These are phyloP conservation scores for Yamadazyma jaroonii DNA, from an alignment of 1,139 yeast genomes.

Conservation along the genomic window DNA sequence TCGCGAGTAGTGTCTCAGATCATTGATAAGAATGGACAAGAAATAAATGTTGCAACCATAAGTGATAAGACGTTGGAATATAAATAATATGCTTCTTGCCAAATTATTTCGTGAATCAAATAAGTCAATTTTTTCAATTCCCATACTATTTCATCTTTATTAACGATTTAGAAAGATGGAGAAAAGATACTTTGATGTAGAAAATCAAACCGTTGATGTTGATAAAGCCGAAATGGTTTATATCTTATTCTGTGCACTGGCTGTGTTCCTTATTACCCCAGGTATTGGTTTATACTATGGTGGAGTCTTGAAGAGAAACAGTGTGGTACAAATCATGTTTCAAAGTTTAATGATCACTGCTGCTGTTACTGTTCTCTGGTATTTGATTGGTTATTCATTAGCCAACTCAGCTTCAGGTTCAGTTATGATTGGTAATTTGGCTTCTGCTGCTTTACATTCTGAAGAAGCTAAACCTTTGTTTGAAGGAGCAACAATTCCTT, in stretches of 20 bases:
- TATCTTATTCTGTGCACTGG: slow-evolving; percentile 71
- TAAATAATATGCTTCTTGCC: too few relatives aligned
- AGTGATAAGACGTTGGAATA: background rate
- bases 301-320: slow-evolving; percentile 87
- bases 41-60: background rate
- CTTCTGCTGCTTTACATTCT: slow-evolving; percentile 72
- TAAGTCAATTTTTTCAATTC: too few relatives aligned
- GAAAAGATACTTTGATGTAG: slow-evolving; percentile 6
- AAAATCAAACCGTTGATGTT: slow-evolving; percentile 26
- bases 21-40: slow-evolving; percentile 1
- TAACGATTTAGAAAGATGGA: background rate
- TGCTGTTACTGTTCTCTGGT: slow-evolving; percentile 85
- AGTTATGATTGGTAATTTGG: slow-evolving; percentile 72
- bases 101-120: too few relatives aligned
- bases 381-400: slow-evolving; percentile 93
- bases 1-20: background rate
- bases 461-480: slow-evolving; percentile 33
- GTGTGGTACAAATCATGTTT: slow-evolving; percentile 86
- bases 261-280: slow-evolving; percentile 87
- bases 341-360: slow-evolving; percentile 85
- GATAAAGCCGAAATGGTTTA: slow-evolving; percentile 82
- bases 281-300: slow-evolving; percentile 90
- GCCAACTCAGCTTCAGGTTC: slow-evolving; percentile 78
- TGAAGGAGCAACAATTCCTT: slow-evolving; percentile 62
- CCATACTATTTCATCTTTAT: too few relatives aligned